phyloP scores from a whole-genome alignment of 805 yeast species.

The Saccharomycopsis lassenensis region DNA sequence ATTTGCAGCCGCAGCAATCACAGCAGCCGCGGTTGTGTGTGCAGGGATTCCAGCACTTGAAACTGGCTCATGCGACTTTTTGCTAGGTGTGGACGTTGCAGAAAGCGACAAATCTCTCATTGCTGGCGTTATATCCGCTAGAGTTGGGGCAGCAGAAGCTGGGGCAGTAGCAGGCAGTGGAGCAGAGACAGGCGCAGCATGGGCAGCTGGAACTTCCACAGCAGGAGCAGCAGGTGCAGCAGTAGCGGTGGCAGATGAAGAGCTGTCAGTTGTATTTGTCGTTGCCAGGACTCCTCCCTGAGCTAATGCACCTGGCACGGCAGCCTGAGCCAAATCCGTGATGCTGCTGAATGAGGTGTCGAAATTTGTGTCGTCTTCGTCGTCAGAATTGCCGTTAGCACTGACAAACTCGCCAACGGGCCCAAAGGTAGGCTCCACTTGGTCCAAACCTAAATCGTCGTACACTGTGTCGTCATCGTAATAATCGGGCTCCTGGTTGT shows the following conservation, averaged over 20 bases:
- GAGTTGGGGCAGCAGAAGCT: too few relatives aligned
- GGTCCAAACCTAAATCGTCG: slow-evolving; percentile 69
- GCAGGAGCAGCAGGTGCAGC: too few relatives aligned
- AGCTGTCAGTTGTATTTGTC: not conserved
- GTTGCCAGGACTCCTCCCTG: too few relatives aligned
- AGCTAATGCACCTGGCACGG: not conserved
- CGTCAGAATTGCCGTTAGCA: slow-evolving; percentile 8
- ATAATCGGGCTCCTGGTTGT: slow-evolving; percentile 86
- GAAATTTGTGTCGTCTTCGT: too few relatives aligned
- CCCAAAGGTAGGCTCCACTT: slow-evolving; percentile 21
- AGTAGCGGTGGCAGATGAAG: too few relatives aligned
- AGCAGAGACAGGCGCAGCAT: not conserved
- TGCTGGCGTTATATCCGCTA: slow-evolving; percentile 1
- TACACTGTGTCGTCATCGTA: slow-evolving; percentile 90
- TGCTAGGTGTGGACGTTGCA: slow-evolving; percentile 21
- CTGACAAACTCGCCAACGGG: slow-evolving; percentile 17
- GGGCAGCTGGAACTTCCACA: too few relatives aligned
- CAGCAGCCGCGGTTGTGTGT: too few relatives aligned
- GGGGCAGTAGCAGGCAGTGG: not conserved
- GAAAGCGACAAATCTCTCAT: slow-evolving; percentile 9
- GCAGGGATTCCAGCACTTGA: too few relatives aligned
- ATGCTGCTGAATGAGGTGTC: not conserved
- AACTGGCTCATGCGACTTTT: too few relatives aligned
- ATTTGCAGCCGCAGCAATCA: slow-evolving; percentile 24
- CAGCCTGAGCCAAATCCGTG: not conserved